Conservation (phyloP, 2,329 filamentous ascomycete genomes). For the Aspergillus nomiae region DNA sequence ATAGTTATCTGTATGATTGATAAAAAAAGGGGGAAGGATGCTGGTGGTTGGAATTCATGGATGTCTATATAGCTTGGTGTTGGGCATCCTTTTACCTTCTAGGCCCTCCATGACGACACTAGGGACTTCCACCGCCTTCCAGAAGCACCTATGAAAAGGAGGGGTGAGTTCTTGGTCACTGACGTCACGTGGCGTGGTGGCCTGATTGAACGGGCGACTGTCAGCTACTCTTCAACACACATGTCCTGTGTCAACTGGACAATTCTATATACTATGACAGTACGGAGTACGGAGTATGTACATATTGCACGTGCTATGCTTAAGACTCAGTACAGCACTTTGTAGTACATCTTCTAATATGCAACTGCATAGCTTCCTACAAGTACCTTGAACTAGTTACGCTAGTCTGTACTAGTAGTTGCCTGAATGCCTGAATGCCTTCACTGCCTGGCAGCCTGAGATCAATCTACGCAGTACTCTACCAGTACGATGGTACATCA, state of each 20-base stretch:
- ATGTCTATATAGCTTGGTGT: slow-evolving; percentile 11
- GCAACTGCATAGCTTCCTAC: background rate
- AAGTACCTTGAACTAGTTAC: background rate
- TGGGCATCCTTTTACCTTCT: slow-evolving; percentile 11
- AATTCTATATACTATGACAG: background rate
- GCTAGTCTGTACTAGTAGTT: background rate
- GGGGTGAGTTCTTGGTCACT: slow-evolving; percentile 7
- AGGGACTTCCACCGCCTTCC: slow-evolving; percentile 38
- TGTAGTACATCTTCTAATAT: no score
- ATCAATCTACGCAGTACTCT: background rate
- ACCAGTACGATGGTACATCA: background rate
- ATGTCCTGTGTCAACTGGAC: background rate
- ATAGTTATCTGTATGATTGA: background rate
- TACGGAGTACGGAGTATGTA: no score
- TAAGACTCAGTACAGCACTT: no score
- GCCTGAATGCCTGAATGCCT: slow-evolving; percentile 3
- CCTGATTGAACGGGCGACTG: background rate
- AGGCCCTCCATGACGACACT: slow-evolving; percentile 33
- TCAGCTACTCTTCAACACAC: background rate
- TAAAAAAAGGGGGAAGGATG: background rate
- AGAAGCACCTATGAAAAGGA: slow-evolving; percentile 23
- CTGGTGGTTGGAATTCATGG: background rate
- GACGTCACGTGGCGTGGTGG: slow-evolving; percentile 16
- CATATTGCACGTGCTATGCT: background rate
- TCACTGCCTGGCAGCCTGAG: background rate